These are phyloP conservation scores for Colletotrichum nymphaeae DNA, from an alignment of 2,329 filamentous ascomycete genomes.

Conservation along the genomic window DNA sequence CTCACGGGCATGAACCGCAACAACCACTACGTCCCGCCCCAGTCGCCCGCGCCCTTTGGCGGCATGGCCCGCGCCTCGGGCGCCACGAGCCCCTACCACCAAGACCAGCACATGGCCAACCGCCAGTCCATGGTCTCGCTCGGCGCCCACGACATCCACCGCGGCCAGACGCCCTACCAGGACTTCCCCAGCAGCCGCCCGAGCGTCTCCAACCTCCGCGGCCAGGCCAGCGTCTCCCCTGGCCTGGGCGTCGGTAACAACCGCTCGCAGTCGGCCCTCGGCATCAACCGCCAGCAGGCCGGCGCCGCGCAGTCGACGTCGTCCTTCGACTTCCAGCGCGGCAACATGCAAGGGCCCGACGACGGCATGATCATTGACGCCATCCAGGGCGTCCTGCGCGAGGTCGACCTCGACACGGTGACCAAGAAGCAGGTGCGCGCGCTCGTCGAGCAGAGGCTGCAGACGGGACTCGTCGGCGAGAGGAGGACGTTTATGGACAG, in stretches of 20 bases:
- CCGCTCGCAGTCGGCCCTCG: conserved; percentile 58
- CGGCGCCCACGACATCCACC: conserved; percentile 59
- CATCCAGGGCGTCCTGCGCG: conserved; percentile 83
- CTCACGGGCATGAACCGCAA: conserved; percentile 81
- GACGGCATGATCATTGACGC: conserved; percentile 86
- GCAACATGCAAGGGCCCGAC: conserved; percentile 72
- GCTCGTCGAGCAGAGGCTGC: conserved; percentile 91
- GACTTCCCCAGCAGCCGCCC: conserved; percentile 62
- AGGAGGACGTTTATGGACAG: conserved; percentile 89
- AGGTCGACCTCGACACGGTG: conserved; percentile 95
- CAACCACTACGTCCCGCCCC: conserved; percentile 83
- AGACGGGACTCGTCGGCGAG: conserved; percentile 88
- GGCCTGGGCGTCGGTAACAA: conserved; percentile 47
- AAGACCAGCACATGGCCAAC: conserved; percentile 64
- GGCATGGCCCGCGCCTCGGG: conserved; percentile 54
- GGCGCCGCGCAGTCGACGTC: conserved; percentile 60
- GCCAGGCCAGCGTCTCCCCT: conserved; percentile 60
- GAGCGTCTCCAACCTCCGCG: conserved; percentile 72
- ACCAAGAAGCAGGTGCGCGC: conserved; percentile 98
- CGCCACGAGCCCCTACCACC: conserved; percentile 51
- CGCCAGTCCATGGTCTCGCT: conserved; percentile 81
- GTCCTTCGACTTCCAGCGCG: conserved; percentile 72
- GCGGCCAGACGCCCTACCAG: conserved; percentile 68
- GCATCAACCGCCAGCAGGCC: conserved; percentile 59
- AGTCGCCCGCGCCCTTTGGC: conserved; percentile 79